A percentile compares a stretch with the other conserved stretches of the same genome.
These are phyloP conservation scores for Orbilia blumenaviensis DNA, from an alignment of 2,329 filamentous ascomycete genomes.

Conservation along the genomic window DNA sequence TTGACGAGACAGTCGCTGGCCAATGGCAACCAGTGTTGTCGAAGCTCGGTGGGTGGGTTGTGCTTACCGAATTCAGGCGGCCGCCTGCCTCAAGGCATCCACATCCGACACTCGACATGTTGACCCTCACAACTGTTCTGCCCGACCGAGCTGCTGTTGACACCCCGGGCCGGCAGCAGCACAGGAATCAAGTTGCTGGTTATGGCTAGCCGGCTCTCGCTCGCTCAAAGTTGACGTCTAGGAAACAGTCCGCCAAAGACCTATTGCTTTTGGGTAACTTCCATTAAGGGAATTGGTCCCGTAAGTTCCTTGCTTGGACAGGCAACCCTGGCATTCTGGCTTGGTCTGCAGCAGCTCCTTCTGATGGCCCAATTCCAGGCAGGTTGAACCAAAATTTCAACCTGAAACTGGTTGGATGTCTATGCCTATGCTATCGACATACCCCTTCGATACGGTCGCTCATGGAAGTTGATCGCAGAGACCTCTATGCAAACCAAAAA, in stretches of 20 bases:
- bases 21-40: constrained; percentile 29
- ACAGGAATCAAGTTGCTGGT: constrained; percentile 44
- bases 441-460: constrained; percentile 18
- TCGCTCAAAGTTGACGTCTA: constrained; percentile 24
- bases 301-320: constrained; percentile 43
- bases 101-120: constrained; percentile 38
- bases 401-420: constrained; percentile 49
- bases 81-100: constrained; percentile 53
- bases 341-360: constrained; percentile 30
- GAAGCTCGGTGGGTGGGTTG: constrained; percentile 41
- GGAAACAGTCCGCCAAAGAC: constrained; percentile 1
- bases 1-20: constrained; percentile 7
- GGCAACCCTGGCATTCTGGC: constrained; percentile 29
- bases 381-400: constrained; percentile 53
- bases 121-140: constrained; percentile 24
- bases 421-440: constrained; percentile 34
- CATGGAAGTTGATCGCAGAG: constrained; percentile 22
- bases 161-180: constrained; percentile 2
- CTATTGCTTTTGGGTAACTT: constrained; percentile 41
- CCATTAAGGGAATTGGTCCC: constrained; percentile 53
- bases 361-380: constrained; percentile 43
- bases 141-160: constrained; percentile 27
- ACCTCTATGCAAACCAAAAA: constrained; percentile 38
- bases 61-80: constrained; percentile 51
- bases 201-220: constrained; percentile 33